Percentiles rank a stretch among this genome's conserved stretches.
phyloP scores from a whole-genome alignment of 1,139 yeast species.

The Pichia sp. region DNA sequence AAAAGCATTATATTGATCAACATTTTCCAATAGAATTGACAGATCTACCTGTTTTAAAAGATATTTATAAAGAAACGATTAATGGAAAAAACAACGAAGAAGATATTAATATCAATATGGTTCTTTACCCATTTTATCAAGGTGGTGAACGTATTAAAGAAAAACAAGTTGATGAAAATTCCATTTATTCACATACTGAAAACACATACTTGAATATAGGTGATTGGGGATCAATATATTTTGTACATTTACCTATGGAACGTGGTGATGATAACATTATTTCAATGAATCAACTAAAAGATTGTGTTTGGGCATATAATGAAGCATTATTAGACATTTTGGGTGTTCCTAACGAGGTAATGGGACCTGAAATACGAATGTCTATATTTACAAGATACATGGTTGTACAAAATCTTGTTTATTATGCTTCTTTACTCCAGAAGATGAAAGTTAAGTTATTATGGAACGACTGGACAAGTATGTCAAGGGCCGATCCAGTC shows the following conservation, averaged over 20 bases:
- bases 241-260: conserved; percentile 16
- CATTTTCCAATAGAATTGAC: conserved; percentile 21
- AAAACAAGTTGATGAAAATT: conserved; percentile 13
- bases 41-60: conserved; percentile 20
- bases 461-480: neutral
- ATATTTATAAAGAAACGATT: conserved; percentile 13
- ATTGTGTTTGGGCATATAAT: conserved; percentile 23
- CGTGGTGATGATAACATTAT: neutral
- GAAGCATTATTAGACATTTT: conserved; percentile 20
- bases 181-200: conserved; percentile 17
- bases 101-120: conserved; percentile 14
- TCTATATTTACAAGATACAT: conserved; percentile 21
- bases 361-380: conserved; percentile 23
- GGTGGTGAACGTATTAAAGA: conserved; percentile 17
- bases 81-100: neutral
- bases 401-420: conserved; percentile 19
- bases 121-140: conserved; percentile 23
- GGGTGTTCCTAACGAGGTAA: conserved; percentile 20
- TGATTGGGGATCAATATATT: conserved; percentile 25
- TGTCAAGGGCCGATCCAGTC: neutral
- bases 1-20: conserved; percentile 15
- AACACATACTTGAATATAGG: conserved; percentile 18
- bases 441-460: neutral
- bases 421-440: conserved; percentile 17
- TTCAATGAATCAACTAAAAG: conserved; percentile 12